phyloP scores from a whole-genome alignment of 164 flowering plant genomes.

The Piper betle region DNA sequence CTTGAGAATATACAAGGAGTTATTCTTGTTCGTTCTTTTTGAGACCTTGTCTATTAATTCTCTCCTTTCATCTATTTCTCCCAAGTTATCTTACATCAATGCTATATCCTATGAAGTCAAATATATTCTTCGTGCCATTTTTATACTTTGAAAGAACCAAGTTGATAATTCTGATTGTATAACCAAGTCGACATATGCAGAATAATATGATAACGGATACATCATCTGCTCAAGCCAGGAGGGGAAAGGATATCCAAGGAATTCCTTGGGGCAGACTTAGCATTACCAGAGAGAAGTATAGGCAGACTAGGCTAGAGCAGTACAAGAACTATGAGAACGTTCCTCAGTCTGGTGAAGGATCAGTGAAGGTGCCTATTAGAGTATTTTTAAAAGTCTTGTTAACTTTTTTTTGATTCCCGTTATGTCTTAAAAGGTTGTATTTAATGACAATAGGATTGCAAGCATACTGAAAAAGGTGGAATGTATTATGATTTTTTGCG shows the following conservation, averaged over 20 bases:
- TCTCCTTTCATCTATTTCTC: too few relatives aligned
- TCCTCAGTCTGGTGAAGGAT: conserved; percentile 58
- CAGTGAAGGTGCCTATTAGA: conserved; percentile 38
- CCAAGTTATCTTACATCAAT: too few relatives aligned
- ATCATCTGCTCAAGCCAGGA: conserved; percentile 50
- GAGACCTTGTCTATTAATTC: too few relatives aligned
- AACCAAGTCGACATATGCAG: conserved; percentile 18
- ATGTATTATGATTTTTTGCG: conserved; percentile 35
- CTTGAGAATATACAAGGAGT: too few relatives aligned
- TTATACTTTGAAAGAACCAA: too few relatives aligned
- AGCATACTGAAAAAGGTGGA: conserved; percentile 29
- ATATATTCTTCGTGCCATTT: too few relatives aligned
- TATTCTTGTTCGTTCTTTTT: too few relatives aligned
- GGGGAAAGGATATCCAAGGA: too few relatives aligned
- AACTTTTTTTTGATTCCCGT: background rate
- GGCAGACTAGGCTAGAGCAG: conserved; percentile 50
- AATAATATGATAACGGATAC: conserved; percentile 46
- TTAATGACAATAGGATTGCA: conserved; percentile 37
- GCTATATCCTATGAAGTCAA: too few relatives aligned
- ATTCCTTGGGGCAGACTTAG: conserved; percentile 48
- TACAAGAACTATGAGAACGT: conserved; percentile 30
- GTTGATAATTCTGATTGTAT: background rate
- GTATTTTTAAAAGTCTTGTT: background rate
- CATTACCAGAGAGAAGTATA: conserved; percentile 58
- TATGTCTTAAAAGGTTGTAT: background rate